Conservation (phyloP, 2,329 filamentous ascomycete species). For the Juglanconis sp. region DNA sequence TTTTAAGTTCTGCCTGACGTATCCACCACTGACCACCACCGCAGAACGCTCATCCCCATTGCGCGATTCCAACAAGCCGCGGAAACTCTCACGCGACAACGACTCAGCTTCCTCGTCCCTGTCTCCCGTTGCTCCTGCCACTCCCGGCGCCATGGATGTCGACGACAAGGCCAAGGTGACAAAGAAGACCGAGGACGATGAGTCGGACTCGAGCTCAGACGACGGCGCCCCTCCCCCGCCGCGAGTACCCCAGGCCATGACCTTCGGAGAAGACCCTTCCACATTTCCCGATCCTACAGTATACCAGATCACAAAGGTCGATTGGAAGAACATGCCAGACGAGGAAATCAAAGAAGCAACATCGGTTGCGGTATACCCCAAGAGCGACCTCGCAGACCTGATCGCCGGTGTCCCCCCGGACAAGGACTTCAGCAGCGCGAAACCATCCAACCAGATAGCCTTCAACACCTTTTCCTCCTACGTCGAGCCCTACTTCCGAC, state of each 20-base stretch:
- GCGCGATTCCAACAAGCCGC: constrained; percentile 47
- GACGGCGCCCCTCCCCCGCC: constrained; percentile 60
- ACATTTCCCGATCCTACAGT: constrained; percentile 89
- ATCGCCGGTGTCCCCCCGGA: constrained; percentile 89
- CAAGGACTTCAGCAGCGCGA: constrained; percentile 91
- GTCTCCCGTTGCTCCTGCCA: constrained; percentile 51
- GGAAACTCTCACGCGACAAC: constrained; percentile 49
- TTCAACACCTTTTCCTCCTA: constrained; percentile 91
- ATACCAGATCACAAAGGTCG: constrained; percentile 81
- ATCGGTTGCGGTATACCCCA: constrained; percentile 80
- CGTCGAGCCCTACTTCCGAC: constrained; percentile 85
- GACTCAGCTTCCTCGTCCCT: constrained; percentile 59
- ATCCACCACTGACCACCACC: constrained; percentile 19
- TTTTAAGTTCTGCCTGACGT: not conserved
- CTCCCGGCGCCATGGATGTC: constrained; percentile 56
- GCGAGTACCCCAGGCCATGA: constrained; percentile 73
- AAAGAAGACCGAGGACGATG: constrained; percentile 39
- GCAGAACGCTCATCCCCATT: constrained; percentile 53
- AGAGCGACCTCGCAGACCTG: constrained; percentile 74
- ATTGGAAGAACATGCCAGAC: constrained; percentile 67
- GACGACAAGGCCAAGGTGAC: constrained; percentile 40
- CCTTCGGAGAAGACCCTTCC: constrained; percentile 88
- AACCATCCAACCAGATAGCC: constrained; percentile 90
- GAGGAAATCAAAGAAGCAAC: constrained; percentile 87
- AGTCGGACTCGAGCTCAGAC: constrained; percentile 49